A percentile compares a stretch with the other conserved stretches of the same genome.
Conservation (phyloP, 208 protist species). For the Leishmania gerbilli region DNA sequence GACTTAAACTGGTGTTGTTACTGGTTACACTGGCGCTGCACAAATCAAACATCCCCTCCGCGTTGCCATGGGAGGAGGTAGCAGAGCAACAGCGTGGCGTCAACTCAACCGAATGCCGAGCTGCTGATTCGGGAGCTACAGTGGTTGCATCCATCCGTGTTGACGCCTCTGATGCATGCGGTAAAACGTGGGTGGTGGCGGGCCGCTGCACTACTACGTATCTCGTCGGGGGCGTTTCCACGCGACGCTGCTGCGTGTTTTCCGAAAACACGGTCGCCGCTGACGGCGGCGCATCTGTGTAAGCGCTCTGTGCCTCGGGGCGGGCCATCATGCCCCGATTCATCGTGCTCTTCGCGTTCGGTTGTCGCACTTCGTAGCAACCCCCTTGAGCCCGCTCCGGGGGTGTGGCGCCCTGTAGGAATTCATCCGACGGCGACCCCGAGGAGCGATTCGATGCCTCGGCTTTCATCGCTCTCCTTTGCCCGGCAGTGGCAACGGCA, state of each 20-base stretch:
- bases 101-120: neutral
- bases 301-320: neutral
- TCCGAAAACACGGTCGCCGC: neutral
- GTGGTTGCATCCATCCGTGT: neutral
- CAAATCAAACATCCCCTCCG: neutral
- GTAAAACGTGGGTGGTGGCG: neutral
- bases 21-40: neutral
- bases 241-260: neutral
- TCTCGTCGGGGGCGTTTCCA: neutral
- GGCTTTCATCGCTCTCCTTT: neutral
- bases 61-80: neutral
- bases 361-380: neutral
- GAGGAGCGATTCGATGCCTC: neutral
- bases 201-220: slow-evolving; percentile 23
- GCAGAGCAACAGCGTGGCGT: neutral
- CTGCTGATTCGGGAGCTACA: neutral
- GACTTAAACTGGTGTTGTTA: neutral
- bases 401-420: neutral
- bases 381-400: neutral
- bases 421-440: neutral
- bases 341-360: neutral
- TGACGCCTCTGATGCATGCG: neutral
- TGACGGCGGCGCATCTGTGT: neutral
- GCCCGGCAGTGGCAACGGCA: neutral
- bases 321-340: neutral